Base-by-base conservation (phyloP, 169 alveolate species). In the Babesia bigemina region DNA sequence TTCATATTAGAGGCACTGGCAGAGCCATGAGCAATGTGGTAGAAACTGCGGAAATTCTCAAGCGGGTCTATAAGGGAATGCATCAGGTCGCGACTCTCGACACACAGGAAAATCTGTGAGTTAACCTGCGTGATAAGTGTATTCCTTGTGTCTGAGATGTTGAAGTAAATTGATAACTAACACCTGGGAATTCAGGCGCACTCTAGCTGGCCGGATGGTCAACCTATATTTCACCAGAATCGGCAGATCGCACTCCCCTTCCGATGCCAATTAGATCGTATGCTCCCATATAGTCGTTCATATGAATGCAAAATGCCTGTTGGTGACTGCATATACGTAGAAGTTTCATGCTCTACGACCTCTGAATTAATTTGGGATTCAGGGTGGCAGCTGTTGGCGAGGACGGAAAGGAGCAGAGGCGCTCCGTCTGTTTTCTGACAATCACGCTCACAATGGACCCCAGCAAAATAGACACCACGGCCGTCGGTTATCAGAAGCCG, bases 1-100 rank as follows among this genome's bases (percentile, higher is more conserved):
- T 95, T 33, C 89, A 90, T 48, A 86, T 95, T 56, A 90, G 92
- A 75, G 97, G 96, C 19, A 93, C 97, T 12, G 98, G 98, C 19
- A 88, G 88, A 29, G 97, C 97, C 28, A 92, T 93, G 73, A 84
- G 88, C 59, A 94, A 88, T 75, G 96, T 94, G 36, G 92, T 94
- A 4, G 81, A 94, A 9, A 70, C 95, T 55, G 94, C 95, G 19
- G 97, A 95, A 75, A 89, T 92, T 13, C 72, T 94, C 53, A 94
- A 92, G 86, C 82, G 95, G 57, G 69, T 92, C 59, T 86, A 87
- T 73, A 79, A 78, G 77, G 97, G 96, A 19, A 91, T 95, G 61
- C 96, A 93, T 65, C 96, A 92, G 70, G 75, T 84, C 52, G 92
- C 93, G 39, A 86, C 84, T 11, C 70, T 79, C 33, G 87, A 79